A percentile compares a stretch with the other conserved stretches of the same genome.
Evolutionary conservation across 23 red algal genomes (phyloP).

Genomic region (Cyanidium caldarium): DNA sequence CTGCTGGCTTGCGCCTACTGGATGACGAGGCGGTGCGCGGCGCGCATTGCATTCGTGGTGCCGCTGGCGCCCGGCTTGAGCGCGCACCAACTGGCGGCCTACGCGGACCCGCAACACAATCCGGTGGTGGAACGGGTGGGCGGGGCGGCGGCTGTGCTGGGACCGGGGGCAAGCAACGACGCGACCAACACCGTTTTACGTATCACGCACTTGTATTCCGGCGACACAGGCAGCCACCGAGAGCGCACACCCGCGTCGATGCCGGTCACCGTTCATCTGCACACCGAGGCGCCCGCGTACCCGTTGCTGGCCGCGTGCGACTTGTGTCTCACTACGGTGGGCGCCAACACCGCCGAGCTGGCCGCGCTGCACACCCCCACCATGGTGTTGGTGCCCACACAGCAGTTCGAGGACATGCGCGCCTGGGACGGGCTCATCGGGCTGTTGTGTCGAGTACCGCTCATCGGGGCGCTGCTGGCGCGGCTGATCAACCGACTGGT

Average conservation of each 20-base stretch:
- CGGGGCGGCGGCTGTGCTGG: not conserved
- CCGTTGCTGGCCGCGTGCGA: not conserved
- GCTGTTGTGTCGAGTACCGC: constrained; percentile 6
- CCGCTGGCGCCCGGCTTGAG: constrained; percentile 8
- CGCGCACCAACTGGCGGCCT: not conserved
- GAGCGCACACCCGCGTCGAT: no score
- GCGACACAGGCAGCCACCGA: no score
- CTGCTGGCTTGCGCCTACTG: constrained; percentile 1
- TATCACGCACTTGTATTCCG: no score
- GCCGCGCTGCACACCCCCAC: constrained; percentile 6
- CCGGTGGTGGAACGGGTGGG: not conserved
- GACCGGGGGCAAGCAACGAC: not conserved
- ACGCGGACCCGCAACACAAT: constrained; percentile 1
- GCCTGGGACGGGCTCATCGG: constrained; percentile 19
- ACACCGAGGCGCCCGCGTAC: not conserved
- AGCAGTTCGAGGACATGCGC: constrained; percentile 18
- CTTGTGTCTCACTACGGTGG: constrained; percentile 10
- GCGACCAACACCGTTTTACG: no score
- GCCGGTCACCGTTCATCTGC: constrained; percentile 4
- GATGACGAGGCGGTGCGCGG: not conserved
- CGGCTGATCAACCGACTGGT: constrained; percentile 2
- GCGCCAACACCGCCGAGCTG: constrained; percentile 20
- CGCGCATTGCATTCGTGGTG: not conserved
- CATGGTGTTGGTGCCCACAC: constrained; percentile 15
- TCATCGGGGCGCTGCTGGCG: not conserved